Conservation (phyloP, 2,329 filamentous ascomycete genomes). For the Colletotrichum eleusines region DNA sequence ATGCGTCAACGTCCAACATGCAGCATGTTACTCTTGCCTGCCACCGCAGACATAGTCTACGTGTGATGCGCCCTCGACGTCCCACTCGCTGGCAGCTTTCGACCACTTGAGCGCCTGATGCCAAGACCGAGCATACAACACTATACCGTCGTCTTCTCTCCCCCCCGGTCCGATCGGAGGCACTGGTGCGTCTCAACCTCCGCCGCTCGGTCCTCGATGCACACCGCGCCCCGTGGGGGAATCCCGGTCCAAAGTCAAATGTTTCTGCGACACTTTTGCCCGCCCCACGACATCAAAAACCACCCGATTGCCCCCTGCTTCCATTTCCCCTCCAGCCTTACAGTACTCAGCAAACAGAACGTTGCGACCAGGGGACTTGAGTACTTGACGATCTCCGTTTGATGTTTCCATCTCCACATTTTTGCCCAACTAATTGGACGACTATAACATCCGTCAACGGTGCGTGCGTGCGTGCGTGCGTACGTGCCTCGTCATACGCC, state of each 20-base stretch:
- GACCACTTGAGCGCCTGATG: constrained; percentile 26
- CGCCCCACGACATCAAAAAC: constrained; percentile 27
- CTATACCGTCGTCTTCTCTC: background rate
- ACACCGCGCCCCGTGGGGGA: constrained; percentile 35
- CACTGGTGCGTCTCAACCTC: constrained; percentile 39
- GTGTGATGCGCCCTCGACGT: constrained; percentile 18
- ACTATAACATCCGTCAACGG: constrained; percentile 10
- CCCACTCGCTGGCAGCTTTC: constrained; percentile 12
- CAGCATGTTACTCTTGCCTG: background rate
- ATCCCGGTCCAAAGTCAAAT: constrained; percentile 31
- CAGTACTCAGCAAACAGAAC: background rate
- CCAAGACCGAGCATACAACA: constrained; percentile 26
- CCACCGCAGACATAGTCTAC: background rate
- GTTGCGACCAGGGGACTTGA: constrained; percentile 15
- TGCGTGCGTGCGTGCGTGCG: no score
- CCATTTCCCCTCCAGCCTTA: constrained; percentile 12
- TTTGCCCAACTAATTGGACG: constrained; percentile 28
- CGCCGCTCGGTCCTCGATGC: constrained; percentile 33
- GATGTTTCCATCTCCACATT: constrained; percentile 35
- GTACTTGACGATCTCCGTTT: constrained; percentile 26
- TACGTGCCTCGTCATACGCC: background rate
- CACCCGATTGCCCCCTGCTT: background rate
- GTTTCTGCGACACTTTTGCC: constrained; percentile 21
- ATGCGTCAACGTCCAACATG: constrained; percentile 8
- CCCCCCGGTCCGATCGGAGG: constrained; percentile 26